Conservation (phyloP, 1,284 basidiomycete genomes). For the Boletus semigastroideus region DNA sequence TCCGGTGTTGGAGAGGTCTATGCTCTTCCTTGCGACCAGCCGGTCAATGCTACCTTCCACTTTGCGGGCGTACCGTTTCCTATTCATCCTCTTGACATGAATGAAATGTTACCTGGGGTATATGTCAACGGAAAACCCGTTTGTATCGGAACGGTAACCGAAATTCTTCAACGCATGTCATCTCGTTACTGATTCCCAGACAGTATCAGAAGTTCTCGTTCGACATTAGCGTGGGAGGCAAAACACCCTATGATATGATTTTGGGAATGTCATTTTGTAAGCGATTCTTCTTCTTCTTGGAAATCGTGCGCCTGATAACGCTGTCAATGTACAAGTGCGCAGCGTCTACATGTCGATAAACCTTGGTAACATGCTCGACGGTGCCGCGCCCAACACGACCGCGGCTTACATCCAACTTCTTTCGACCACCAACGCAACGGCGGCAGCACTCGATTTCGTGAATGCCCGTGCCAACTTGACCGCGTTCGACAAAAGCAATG, state of each 20-base stretch:
- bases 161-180: neutral
- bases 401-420: no score
- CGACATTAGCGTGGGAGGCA: constrained; percentile 39
- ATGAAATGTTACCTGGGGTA: constrained; percentile 28
- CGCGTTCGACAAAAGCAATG: no score
- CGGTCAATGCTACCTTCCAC: constrained; percentile 62
- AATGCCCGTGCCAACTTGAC: no score
- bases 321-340: no score
- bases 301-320: no score
- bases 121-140: constrained; percentile 28
- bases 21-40: constrained; percentile 56
- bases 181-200: constrained; percentile 7
- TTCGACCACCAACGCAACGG: no score
- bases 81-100: constrained; percentile 59
- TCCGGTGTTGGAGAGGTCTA: constrained; percentile 48
- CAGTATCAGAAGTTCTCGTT: constrained; percentile 46
- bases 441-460: no score
- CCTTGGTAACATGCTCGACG: no score
- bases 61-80: constrained; percentile 53
- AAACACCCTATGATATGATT: constrained; percentile 39
- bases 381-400: no score
- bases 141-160: constrained; percentile 53
- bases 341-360: no score
- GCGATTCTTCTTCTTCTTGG: constrained; percentile 17
- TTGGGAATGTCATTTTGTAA: constrained; percentile 59